Percentiles rank a stretch among this genome's conserved stretches.
phyloP scores from a whole-genome alignment of 2,329 filamentous ascomycete species.

The Pseudogymnoascus sp. region DNA sequence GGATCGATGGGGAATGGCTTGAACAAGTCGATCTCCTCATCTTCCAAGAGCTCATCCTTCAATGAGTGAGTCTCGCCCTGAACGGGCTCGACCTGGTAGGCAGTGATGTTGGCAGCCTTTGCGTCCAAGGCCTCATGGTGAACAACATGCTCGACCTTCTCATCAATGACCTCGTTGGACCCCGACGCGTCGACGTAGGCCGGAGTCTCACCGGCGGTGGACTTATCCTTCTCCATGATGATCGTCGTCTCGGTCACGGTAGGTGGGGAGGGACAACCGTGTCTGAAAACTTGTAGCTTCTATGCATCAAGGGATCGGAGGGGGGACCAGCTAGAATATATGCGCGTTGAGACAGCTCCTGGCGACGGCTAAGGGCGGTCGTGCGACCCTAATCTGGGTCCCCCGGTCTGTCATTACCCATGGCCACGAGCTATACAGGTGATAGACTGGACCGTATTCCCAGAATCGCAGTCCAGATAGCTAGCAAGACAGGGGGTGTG shows the following conservation, averaged over 20 bases:
- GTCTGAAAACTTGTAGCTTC: conserved; percentile 5
- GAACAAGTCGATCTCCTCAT: conserved; percentile 13
- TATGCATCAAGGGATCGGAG: neutral
- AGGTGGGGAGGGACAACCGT: neutral
- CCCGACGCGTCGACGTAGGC: neutral
- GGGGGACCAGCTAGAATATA: conserved; percentile 5
- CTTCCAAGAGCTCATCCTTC: conserved; percentile 14
- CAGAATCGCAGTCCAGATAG: conserved; percentile 1
- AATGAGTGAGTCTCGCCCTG: conserved; percentile 11
- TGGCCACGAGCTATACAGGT: neutral
- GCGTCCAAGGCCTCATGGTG: neutral
- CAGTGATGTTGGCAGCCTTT: neutral
- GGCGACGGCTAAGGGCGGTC: neutral
- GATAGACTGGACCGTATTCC: neutral
- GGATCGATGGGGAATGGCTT: conserved; percentile 35
- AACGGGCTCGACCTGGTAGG: neutral
- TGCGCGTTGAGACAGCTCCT: conserved; percentile 1
- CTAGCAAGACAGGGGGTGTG: neutral
- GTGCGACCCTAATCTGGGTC: neutral
- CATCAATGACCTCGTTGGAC: neutral
- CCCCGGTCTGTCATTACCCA: neutral
- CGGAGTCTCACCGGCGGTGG: neutral
- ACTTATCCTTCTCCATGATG: conserved; percentile 4
- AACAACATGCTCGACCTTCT: neutral
- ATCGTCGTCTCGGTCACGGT: conserved; percentile 6